These are phyloP conservation scores for Phytophthora sojae DNA, from an alignment of 352 stramenopile species.

Conservation along the genomic window DNA sequence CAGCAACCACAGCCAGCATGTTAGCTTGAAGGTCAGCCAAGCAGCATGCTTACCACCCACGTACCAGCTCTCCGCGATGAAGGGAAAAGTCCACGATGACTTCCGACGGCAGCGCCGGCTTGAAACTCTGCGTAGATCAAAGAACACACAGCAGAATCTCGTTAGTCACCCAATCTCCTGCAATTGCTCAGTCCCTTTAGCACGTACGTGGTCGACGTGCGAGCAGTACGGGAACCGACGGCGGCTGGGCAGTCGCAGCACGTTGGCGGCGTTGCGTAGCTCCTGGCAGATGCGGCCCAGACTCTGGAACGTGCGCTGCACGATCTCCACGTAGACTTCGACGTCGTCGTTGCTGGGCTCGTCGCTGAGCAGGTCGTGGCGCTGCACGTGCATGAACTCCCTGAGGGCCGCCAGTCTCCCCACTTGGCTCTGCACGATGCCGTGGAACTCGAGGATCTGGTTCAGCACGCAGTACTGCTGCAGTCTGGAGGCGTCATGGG, in stretches of 20 bases:
- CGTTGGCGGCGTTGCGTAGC: conserved; percentile 73
- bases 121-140: conserved; percentile 51
- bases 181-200: background rate
- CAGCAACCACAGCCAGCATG: background rate
- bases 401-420: conserved; percentile 56
- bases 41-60: background rate
- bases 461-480: conserved; percentile 87
- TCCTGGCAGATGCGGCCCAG: conserved; percentile 65
- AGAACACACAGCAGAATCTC: conserved; percentile 1
- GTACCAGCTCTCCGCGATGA: conserved; percentile 79
- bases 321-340: conserved; percentile 61
- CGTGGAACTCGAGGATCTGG: conserved; percentile 88
- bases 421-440: conserved; percentile 68
- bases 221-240: conserved; percentile 85
- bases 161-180: conserved; percentile 1
- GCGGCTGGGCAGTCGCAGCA: conserved; percentile 74
- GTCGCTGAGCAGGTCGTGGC: conserved; percentile 48
- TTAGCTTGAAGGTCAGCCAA: background rate
- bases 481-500: conserved; percentile 42
- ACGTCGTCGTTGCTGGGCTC: conserved; percentile 56
- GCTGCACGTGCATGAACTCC: conserved; percentile 55
- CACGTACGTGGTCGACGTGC: conserved; percentile 79
- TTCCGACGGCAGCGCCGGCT: conserved; percentile 71
- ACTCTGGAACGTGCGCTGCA: conserved; percentile 59
- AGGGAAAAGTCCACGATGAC: conserved; percentile 88